These are phyloP conservation scores for Mallotus repandus DNA, from an alignment of 441 rosid genomes.

Conservation along the genomic window DNA sequence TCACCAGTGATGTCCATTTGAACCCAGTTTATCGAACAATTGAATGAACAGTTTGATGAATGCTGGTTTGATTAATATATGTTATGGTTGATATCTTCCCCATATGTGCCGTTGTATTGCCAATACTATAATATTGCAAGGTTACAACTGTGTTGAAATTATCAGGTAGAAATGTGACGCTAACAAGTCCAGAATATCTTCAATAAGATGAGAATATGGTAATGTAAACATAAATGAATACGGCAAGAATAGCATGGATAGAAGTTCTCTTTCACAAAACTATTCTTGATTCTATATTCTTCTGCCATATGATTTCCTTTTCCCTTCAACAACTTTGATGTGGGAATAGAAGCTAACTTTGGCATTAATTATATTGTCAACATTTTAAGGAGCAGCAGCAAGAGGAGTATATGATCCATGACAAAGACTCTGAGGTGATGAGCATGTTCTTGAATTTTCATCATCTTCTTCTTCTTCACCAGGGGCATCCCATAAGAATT, in stretches of 20 bases:
- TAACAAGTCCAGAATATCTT: too few species aligned
- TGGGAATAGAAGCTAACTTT: too few species aligned
- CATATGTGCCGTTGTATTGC: too few species aligned
- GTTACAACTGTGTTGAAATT: too few species aligned
- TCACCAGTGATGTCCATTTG: conserved; percentile 13
- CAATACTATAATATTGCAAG: too few species aligned
- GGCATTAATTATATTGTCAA: not conserved
- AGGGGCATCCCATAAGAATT: conserved; percentile 61
- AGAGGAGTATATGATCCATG: conserved; percentile 18
- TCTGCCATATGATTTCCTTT: not conserved
- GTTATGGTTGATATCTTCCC: not conserved
- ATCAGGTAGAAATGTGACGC: too few species aligned
- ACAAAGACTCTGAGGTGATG: not conserved
- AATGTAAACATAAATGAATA: not conserved
- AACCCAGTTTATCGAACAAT: conserved; percentile 28
- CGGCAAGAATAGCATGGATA: not conserved
- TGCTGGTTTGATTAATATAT: conserved; percentile 14
- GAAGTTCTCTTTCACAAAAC: not conserved
- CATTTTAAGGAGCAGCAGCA: conserved; percentile 35
- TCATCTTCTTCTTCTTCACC: conserved; percentile 47
- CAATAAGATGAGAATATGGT: not conserved
- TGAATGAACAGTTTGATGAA: conserved; percentile 32
- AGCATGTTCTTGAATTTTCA: not conserved
- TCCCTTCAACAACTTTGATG: too few species aligned
- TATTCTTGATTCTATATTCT: not conserved